A percentile compares a stretch with the other conserved stretches of the same genome.
Conservation (phyloP, 441 rosid species). For the Metrosideros polymorpha region DNA sequence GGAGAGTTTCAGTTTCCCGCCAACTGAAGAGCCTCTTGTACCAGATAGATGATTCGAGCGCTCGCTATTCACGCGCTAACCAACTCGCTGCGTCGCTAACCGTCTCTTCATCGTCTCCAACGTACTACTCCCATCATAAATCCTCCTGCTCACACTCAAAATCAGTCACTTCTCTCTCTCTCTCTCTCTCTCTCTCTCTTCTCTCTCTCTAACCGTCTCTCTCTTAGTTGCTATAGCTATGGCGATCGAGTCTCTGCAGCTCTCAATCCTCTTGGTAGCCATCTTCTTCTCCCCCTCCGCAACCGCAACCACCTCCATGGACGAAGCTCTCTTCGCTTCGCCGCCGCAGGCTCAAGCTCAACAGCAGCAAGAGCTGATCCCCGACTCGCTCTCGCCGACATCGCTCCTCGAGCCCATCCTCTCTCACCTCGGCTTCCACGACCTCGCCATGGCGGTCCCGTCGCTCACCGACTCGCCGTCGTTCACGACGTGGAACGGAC, state of each 20-base stretch:
- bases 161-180: background rate
- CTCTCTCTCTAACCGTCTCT: background rate
- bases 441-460: constrained; percentile 6
- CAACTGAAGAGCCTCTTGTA: background rate
- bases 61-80: background rate
- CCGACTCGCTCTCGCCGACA: background rate
- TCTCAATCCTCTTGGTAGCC: background rate
- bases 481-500: constrained; percentile 1
- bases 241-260: background rate
- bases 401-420: constrained; percentile 10
- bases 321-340: background rate
- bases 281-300: background rate
- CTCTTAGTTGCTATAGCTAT: too few species aligned
- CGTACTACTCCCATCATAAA: background rate
- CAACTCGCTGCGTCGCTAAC: background rate
- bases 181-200: background rate
- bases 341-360: background rate
- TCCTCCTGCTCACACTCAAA: background rate
- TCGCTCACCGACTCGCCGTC: constrained; percentile 5
- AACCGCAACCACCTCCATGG: background rate
- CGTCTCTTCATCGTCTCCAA: background rate
- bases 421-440: constrained; percentile 14
- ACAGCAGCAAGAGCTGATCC: background rate
- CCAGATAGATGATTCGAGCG: too few species aligned
- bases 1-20: background rate